phyloP scores from a whole-genome alignment of 768 basidiomycete species.

The Gymnopilus dilepis region DNA sequence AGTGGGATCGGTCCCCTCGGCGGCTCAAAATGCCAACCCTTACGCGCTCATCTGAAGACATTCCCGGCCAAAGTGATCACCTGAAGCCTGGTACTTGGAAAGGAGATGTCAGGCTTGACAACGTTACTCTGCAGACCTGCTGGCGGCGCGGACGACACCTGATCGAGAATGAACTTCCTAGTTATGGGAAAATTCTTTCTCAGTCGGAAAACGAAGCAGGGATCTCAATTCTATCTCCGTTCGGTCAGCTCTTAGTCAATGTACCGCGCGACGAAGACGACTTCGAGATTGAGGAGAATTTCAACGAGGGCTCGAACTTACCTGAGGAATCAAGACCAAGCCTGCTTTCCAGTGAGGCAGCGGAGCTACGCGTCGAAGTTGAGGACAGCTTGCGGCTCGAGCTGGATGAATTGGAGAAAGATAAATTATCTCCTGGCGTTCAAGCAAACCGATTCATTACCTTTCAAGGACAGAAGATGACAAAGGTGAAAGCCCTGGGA shows the following conservation, averaged over 20 bases:
- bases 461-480: not conserved
- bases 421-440: too few relatives aligned
- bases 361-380: not conserved
- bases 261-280: not conserved
- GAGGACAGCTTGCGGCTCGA: too few relatives aligned
- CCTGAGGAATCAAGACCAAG: too few relatives aligned
- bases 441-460: not conserved
- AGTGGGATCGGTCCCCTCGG: constrained; percentile 39
- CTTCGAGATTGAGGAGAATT: constrained; percentile 1
- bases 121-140: constrained; percentile 31
- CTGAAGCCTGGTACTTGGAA: constrained; percentile 37
- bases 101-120: constrained; percentile 30
- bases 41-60: constrained; percentile 20
- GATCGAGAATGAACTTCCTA: constrained; percentile 6
- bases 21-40: constrained; percentile 34
- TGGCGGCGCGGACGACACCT: constrained; percentile 30
- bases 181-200: not conserved
- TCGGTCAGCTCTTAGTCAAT: not conserved
- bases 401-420: too few relatives aligned
- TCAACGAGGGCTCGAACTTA: not conserved
- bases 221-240: not conserved
- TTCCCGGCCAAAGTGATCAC: constrained; percentile 33
- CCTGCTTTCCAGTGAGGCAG: not conserved
- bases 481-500: not conserved
- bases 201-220: not conserved